Base-by-base conservation (phyloP, 768 basidiomycete genomes). In the Peribolospora kevripleyi region DNA sequence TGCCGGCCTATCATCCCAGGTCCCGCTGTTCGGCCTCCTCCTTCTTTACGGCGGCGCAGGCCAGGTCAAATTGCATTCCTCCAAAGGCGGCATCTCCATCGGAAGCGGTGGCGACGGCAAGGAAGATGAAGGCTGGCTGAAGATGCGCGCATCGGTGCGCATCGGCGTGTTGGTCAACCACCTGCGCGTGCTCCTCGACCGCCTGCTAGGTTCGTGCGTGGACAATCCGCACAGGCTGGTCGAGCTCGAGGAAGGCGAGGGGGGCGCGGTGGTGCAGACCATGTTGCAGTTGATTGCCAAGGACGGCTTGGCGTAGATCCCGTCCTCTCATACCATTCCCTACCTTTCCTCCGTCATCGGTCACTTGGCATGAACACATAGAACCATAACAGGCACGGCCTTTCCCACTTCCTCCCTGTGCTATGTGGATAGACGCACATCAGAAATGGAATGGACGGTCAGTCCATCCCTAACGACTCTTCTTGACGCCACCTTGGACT, bases 1-100 rank as follows among this genome's bases (percentile, higher is more conserved):
- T 11, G 4, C 45, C 11, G 5, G n/a, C 46, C 7, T 14, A 48
- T 39, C 11, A 42, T n/a, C 10, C 2, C 51, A 87, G 82, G 74
- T 88, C n/a, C 84, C 87, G 5, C 68, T 87, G n/a, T 90, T 84
- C 64, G 82, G 78, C 1, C 68, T 90, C 10, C 67, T 93, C 39
- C 70, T 93, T 6, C 86, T 91, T 25, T 25, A 25, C 25, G 25
- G 25, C 61, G 87, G 87, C 0, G 49, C 58, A 3, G 86, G 85
- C 0, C 71, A 73, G 4, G 77, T 93, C 13, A 68, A 75, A 5
- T 76, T 87, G 53, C 80, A 88, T 60, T 83, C 87, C 60, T 73
- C 85, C 47, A 76, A 72, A 7, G 83, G 84, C n/a, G 84, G 82
- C 0, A 65, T 90, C 46, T 48, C 39, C 42, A 39, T 10, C 6